These are phyloP conservation scores for Osmanthus fragrans DNA, from an alignment of 257 asterid species.

Conservation along the genomic window DNA sequence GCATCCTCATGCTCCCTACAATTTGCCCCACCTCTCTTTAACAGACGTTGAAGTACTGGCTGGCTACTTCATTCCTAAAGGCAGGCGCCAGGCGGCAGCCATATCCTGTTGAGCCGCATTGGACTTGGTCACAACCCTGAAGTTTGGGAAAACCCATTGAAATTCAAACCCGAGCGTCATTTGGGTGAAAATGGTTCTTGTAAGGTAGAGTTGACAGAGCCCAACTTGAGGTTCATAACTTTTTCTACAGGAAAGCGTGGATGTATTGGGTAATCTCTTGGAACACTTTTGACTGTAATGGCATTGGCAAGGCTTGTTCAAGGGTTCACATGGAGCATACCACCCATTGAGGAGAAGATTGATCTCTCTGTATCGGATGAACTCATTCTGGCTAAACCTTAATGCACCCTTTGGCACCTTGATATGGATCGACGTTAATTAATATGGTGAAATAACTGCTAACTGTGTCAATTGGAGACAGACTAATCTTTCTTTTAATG, in stretches of 20 bases:
- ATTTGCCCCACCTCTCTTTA: neutral
- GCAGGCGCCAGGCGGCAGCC: no score
- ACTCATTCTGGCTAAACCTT: neutral
- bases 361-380: neutral
- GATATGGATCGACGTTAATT: no score
- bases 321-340: slow-evolving; percentile 7
- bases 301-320: slow-evolving; percentile 8
- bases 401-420: neutral
- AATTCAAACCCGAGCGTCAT: slow-evolving; percentile 5
- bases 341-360: neutral
- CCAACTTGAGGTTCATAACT: slow-evolving; percentile 1
- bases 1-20: slow-evolving; percentile 6
- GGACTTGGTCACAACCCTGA: neutral
- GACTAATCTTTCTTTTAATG: no score
- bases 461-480: no score
- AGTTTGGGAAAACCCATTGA: slow-evolving; percentile 1
- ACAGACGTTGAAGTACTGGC: neutral
- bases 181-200: neutral
- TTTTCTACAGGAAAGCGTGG: slow-evolving; percentile 2
- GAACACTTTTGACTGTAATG: slow-evolving; percentile 3
- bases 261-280: neutral
- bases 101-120: neutral
- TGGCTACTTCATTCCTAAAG: slow-evolving; percentile 14
- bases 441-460: no score
- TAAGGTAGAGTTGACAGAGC: slow-evolving; percentile 5